These are phyloP conservation scores for Dimocarpus longan DNA, from an alignment of 345 rosid genomes.

Conservation along the genomic window DNA sequence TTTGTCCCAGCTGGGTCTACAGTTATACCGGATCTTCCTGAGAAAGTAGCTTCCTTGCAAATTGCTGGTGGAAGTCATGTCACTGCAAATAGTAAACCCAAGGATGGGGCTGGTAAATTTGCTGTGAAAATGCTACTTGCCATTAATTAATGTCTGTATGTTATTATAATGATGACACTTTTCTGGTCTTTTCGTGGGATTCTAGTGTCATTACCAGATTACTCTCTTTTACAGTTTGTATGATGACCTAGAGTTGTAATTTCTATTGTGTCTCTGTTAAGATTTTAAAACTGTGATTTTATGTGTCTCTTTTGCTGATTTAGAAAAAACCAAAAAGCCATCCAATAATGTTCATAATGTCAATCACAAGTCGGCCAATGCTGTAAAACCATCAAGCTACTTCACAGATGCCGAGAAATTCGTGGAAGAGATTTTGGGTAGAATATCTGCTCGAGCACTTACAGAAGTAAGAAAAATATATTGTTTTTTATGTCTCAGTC, in stretches of 20 bases:
- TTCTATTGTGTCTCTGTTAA: background rate
- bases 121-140: background rate
- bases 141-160: background rate
- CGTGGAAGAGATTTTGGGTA: conserved; percentile 70
- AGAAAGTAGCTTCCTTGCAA: conserved; percentile 36
- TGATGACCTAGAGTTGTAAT: background rate
- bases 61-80: conserved; percentile 32
- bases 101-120: conserved; percentile 46
- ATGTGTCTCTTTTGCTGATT: conserved; percentile 23
- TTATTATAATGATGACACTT: background rate
- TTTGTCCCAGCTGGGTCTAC: conserved; percentile 68
- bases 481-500: conserved; percentile 3
- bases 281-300: conserved; percentile 1
- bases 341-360: conserved; percentile 37
- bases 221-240: background rate
- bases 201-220: background rate
- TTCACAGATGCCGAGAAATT: conserved; percentile 55
- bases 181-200: background rate
- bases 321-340: conserved; percentile 58
- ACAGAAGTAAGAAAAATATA: conserved; percentile 48
- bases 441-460: conserved; percentile 53
- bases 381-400: conserved; percentile 24
- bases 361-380: conserved; percentile 33
- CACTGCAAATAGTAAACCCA: conserved; percentile 42
- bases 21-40: conserved; percentile 53